Base-by-base conservation (phyloP, 805 yeast species). In the Kazachstania taianensis region DNA sequence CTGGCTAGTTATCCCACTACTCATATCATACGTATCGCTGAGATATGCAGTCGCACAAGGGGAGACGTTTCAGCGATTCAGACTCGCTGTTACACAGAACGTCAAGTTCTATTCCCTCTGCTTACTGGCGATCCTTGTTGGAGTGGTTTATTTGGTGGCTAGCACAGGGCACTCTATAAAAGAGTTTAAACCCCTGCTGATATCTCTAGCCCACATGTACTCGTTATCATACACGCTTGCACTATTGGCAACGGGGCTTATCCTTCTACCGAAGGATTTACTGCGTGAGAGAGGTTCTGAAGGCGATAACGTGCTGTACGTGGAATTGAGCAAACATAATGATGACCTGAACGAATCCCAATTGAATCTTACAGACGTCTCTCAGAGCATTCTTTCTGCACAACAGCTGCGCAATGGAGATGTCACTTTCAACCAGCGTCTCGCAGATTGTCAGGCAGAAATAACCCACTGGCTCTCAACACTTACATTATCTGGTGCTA, bases 311-410 rank as follows among this genome's bases (percentile, higher is more conserved):
- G 38, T 39, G 19, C 35, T 53, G 10, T 57, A 50, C 32, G 51
- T 57, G 20, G 50, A 52, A 33, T 34, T 57, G 28, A 52, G 57
- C 36, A 53, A 54, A 40, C 43, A 45, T 3, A 57, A 54, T 28
- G 62, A 57, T 20, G 59, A 55, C 30, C 25, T 53, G 30, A 55
- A 54, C 32, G 62, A 54, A 26, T 37, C 52, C 2, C 50, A 48
- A 38, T 32, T 57, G 29, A 46, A 45, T 18, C 33, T 53, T 40
- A 33, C 50, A 7, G 61, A 57, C 17, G 44, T 41, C 34, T 50
- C 59, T 2, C 44, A 40, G 14, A 40, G 36, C 18, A 52, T 57
- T 1, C 38, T 54, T 29, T 41, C 45, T 9, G 35, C 53, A 4
- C 35, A 43, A 2, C 50, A 43, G 22, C 22, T 40, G 1, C 30